Conservation (phyloP, 116 monocot genomes). For the Papilionanthe hybrid region DNA sequence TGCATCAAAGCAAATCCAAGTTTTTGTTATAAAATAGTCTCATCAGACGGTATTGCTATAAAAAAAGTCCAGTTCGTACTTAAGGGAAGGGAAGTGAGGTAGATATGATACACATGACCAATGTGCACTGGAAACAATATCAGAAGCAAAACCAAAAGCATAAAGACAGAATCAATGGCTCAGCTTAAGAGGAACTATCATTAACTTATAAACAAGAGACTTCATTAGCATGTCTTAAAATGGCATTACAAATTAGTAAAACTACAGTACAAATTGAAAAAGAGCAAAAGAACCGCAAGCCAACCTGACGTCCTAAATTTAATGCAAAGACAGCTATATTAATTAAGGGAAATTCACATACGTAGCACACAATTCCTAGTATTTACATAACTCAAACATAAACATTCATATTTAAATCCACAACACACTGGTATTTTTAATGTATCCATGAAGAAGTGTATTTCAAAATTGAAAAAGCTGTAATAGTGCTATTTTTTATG, state of each 20-base stretch:
- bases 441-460: too few relatives aligned
- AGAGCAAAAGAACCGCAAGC: not conserved
- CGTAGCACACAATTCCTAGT: too few relatives aligned
- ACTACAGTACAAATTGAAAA: not conserved
- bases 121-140: not conserved
- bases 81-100: not conserved
- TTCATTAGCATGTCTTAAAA: not conserved
- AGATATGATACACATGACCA: not conserved
- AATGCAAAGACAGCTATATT: not conserved
- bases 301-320: not conserved
- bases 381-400: too few relatives aligned
- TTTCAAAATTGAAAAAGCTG: too few relatives aligned
- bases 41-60: not conserved
- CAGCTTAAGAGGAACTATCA: not conserved
- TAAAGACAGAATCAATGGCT: not conserved
- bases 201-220: not conserved
- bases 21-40: not conserved
- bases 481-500: too few relatives aligned
- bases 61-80: not conserved
- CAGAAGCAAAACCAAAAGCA: not conserved
- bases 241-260: not conserved
- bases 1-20: conserved; percentile 28
- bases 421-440: too few relatives aligned
- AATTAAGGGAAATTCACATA: not conserved
- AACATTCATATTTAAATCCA: too few relatives aligned